Evolutionary conservation across 371 early-diverging fungal genomes (phyloP), one percentile per base, ranked within the genome.

Genomic region (Mortierella polycephala): DNA sequence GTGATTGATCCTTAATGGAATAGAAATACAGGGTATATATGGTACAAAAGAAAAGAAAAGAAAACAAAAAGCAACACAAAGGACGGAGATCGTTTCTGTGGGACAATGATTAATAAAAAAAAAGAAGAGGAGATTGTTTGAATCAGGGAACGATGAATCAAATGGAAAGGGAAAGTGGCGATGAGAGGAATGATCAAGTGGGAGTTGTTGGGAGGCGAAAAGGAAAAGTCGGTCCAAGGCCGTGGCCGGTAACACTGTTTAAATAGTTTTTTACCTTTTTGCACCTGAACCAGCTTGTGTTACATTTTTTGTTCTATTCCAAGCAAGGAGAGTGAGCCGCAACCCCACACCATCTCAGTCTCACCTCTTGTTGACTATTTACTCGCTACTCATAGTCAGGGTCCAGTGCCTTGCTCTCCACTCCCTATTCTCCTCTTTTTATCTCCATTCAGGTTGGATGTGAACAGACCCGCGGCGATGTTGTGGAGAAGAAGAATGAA

Each of bases 11-110:
- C 14, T 5, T 51, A 10, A 42, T 13, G 11, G 46, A 18, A 23
- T 63, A 63, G 40, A 52, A 59, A 18, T 66, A 66, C 67, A 66
- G 60, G 66, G 66, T 58, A 58, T 65, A 61, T 60, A 55, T 64
- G 41, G 64, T 59, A 63, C 64, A 70, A 63, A 16, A 44, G 46
- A 37, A 42, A 58, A 14, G 7, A 54, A 20, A 20, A 3, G 5
- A 45, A 42, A 60, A 46, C 57, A 46, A 47, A 16, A 18, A 57
- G 5, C 7, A 42, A n/a, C 52, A 54, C 44, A 47, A 60, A 30
- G 30, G 30, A 30, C 30, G 30, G 30, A 30, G 30, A 30, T 30
- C 30, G 30, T 30, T 30, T 30, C 30, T 30, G 30, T 30, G 30
- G 30, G 30, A 30, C 7, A 7, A 18, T 37, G 57, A 14, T 57